Evolutionary conservation across 768 basidiomycete species (phyloP).

Genomic region (Rhodocollybia butyracea): DNA sequence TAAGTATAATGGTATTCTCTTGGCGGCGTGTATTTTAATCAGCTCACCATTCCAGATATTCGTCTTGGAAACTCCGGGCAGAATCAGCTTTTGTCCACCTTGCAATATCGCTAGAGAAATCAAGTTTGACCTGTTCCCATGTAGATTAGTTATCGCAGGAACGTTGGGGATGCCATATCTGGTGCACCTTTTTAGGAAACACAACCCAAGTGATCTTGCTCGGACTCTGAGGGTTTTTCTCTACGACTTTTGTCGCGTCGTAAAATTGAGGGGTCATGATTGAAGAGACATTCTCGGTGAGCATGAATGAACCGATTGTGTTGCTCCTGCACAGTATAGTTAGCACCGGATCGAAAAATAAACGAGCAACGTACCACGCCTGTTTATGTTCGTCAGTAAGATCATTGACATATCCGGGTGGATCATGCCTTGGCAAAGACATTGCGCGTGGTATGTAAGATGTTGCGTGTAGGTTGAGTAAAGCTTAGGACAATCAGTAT

Average conservation of each 20-base stretch:
- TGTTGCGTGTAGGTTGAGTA: background rate
- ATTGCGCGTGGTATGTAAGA: background rate
- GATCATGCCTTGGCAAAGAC: background rate
- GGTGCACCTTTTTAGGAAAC: background rate
- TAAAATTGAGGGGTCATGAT: background rate
- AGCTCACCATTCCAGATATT: background rate
- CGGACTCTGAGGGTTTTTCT: background rate
- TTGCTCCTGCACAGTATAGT: background rate
- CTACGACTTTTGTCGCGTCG: background rate
- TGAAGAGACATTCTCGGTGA: background rate
- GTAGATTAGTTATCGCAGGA: no score
- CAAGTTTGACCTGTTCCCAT: background rate
- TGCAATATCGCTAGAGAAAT: background rate
- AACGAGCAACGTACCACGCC: background rate
- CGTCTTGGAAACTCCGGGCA: background rate
- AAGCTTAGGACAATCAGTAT: no score
- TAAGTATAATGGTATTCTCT: no score
- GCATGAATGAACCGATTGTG: background rate
- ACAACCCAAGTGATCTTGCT: background rate
- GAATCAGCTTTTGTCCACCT: background rate
- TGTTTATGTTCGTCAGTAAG: background rate
- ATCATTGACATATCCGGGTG: background rate
- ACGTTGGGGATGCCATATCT: background rate
- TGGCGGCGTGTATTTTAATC: no score
- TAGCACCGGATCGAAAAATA: no score